These are phyloP conservation scores for Trichoderma hamatum DNA, from an alignment of 2,329 filamentous ascomycete species.

Conservation along the genomic window DNA sequence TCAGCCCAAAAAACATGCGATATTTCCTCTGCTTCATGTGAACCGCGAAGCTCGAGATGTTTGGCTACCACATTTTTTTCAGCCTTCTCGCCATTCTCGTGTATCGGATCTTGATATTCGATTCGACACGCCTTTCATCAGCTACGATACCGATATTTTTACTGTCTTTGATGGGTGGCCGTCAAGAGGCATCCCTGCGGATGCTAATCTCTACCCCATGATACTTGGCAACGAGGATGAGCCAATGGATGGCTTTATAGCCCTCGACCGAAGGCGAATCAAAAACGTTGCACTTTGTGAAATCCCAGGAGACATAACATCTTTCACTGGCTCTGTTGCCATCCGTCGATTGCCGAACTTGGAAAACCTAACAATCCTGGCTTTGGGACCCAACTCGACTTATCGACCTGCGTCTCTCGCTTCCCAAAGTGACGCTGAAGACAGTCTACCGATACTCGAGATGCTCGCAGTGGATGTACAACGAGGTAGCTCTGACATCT, in stretches of 20 bases:
- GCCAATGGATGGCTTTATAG: constrained; percentile 2
- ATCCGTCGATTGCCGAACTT: constrained; percentile 2
- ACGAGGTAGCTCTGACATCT: background rate
- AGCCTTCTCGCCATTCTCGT: background rate
- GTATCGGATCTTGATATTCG: constrained; percentile 1
- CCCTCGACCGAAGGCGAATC: constrained; percentile 3
- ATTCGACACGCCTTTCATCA: constrained; percentile 16
- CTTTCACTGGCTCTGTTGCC: background rate
- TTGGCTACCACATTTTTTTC: constrained; percentile 8
- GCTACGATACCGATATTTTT: constrained; percentile 17
- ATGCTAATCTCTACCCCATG: background rate
- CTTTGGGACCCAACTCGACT: constrained; percentile 1
- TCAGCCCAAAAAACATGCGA: constrained; percentile 11
- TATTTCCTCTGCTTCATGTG: constrained; percentile 15
- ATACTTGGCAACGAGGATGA: background rate
- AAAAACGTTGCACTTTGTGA: constrained; percentile 14
- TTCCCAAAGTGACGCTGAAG: background rate
- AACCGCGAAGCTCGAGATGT: constrained; percentile 2
- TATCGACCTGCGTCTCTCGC: background rate
- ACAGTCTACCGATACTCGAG: background rate
- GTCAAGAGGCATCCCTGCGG: background rate
- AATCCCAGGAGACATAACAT: background rate
- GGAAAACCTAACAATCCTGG: constrained; percentile 2
- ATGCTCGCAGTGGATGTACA: constrained; percentile 12
- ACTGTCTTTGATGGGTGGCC: constrained; percentile 11